A percentile compares a stretch with the other conserved stretches of the same genome.
These are phyloP conservation scores for Melaleuca alternifolia DNA, from an alignment of 345 rosid species.

Conservation along the genomic window DNA sequence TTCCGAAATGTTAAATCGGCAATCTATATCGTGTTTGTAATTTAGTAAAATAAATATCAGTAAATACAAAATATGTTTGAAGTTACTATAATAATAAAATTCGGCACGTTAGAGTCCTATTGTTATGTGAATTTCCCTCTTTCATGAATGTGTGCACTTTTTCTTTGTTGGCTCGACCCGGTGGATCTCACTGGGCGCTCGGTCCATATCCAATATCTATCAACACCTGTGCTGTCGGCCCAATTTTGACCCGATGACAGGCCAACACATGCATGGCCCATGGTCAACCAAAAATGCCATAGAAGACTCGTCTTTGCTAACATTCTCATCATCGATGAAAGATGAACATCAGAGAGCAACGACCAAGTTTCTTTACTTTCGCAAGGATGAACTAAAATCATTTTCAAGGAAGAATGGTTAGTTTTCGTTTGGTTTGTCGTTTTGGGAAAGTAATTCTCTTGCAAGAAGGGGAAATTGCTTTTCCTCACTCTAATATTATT, in stretches of 20 bases:
- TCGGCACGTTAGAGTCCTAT: neutral
- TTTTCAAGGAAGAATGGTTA: neutral
- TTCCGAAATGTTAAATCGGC: neutral
- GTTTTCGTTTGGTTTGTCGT: neutral
- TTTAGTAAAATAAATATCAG: neutral
- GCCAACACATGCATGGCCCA: neutral
- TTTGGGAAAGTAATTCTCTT: neutral
- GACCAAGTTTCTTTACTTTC: neutral
- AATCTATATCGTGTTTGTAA: neutral
- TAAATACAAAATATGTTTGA: neutral
- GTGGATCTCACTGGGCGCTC: neutral
- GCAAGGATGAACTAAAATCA: too few relatives aligned
- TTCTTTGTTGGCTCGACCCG: neutral
- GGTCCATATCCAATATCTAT: neutral
- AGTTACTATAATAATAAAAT: neutral
- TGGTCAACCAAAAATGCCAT: neutral
- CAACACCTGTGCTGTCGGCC: neutral
- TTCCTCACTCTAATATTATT: fast-evolving
- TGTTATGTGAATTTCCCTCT: neutral
- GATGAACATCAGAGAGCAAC: neutral
- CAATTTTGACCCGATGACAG: neutral
- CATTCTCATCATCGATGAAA: neutral
- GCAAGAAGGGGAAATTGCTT: fast-evolving
- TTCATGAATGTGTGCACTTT: too few relatives aligned
- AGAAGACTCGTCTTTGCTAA: neutral